Base-by-base conservation (phyloP, 2,329 filamentous ascomycete species). In the Nothopassalora personata region DNA sequence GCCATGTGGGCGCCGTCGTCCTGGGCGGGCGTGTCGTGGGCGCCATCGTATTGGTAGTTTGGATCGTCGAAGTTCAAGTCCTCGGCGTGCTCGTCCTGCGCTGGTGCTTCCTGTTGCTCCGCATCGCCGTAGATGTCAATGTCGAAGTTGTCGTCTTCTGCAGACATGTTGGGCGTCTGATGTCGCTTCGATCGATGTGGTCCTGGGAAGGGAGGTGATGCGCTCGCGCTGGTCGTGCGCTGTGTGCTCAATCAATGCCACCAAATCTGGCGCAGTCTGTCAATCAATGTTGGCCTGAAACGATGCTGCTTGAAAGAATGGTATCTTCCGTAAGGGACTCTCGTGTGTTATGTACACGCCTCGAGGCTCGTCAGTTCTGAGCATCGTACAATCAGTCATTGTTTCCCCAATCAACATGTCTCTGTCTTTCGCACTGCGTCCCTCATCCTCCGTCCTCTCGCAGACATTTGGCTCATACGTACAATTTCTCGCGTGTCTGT, bases 81-180 rank as follows among this genome's bases (percentile, higher is more conserved):
- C 30, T 67, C 65, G 15, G 60, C 62, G 23, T 60, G 51, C 62
- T 66, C 56, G 65, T 71, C 52, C 65, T 71, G 70, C 33, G 71
- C 67, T 52, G 69, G 62, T 46, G 61, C 61, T n/a, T 60, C 64
- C 27, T 72, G 67, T 33, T 67, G 64, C 34, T 70, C 74, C 54
- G 84, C 83, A 68, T 87, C 84, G 64, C 84, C 84, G 70, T 87
- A 87, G 75, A 87, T 86, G 72, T 87, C 85, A 78, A 87, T 86
- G 68, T 87, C 84, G 78, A 87, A 87, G 70, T 85, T 86, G 74
- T 87, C 84, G 74, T 86, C 84, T 72, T 86, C 84, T 70, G 82
- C 78, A 72, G 70, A 70, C 70, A 72, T 72, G 53, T 18, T 70
- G 49, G 53, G 46, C 4, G 27, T 31, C 57, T 59, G 53, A 54